phyloP scores from a whole-genome alignment of 352 stramenopile genomes.

The Aphanomyces euteiches region DNA sequence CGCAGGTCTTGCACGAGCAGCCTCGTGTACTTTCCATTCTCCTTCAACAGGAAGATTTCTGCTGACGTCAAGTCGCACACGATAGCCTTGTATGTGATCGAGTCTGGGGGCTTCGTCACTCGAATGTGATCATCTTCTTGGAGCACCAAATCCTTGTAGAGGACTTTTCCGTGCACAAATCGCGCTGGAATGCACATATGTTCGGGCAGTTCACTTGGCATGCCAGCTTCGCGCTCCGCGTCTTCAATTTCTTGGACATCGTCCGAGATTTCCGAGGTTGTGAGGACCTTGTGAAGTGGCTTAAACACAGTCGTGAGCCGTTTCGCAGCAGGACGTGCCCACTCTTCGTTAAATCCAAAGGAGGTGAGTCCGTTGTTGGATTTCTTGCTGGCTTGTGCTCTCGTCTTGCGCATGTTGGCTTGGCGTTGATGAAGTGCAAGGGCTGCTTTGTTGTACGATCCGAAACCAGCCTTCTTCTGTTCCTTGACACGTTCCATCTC shows the following conservation, averaged over 20 bases:
- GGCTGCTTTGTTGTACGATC: constrained; percentile 26
- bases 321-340: constrained; percentile 10
- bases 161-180: constrained; percentile 59
- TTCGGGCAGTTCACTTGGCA: constrained; percentile 18
- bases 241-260: not conserved
- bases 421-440: constrained; percentile 15
- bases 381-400: constrained; percentile 20
- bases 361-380: not conserved
- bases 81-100: constrained; percentile 56
- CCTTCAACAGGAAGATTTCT: constrained; percentile 72
- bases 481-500: constrained; percentile 81
- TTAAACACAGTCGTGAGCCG: constrained; percentile 25
- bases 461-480: constrained; percentile 54
- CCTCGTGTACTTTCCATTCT: constrained; percentile 75
- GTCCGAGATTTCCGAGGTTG: not conserved
- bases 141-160: constrained; percentile 73
- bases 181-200: constrained; percentile 30
- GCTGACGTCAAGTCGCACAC: constrained; percentile 63
- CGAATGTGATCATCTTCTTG: constrained; percentile 76
- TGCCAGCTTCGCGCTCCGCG: not conserved
- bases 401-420: constrained; percentile 20
- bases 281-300: constrained; percentile 18
- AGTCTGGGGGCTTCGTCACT: constrained; percentile 25
- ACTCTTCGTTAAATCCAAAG: constrained; percentile 20
- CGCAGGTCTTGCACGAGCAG: constrained; percentile 74